phyloP scores from a whole-genome alignment of 352 stramenopile genomes.

The Phytophthora cactorum region DNA sequence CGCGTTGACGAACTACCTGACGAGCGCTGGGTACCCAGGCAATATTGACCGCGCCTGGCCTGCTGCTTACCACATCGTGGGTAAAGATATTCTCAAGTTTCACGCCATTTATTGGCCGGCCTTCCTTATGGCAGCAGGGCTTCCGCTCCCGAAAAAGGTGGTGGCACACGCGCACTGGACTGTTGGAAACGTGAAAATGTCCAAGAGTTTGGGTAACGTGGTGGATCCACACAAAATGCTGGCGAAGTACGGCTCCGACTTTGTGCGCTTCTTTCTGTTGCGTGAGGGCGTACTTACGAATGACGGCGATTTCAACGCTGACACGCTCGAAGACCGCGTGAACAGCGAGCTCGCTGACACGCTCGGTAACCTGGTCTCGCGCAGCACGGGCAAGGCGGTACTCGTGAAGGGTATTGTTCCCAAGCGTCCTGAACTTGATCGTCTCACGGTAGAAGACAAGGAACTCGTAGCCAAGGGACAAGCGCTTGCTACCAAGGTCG shows the following conservation, averaged over 20 bases:
- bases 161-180: constrained; percentile 99
- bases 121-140: constrained; percentile 93
- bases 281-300: constrained; percentile 94
- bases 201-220: constrained; percentile 98
- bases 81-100: constrained; percentile 99
- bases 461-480: constrained; percentile 64
- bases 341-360: constrained; percentile 96
- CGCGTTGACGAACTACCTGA: constrained; percentile 99
- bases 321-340: constrained; percentile 93
- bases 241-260: constrained; percentile 92
- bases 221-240: constrained; percentile 95
- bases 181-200: constrained; percentile 99
- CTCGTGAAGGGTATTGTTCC: constrained; percentile 59
- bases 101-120: constrained; percentile 99
- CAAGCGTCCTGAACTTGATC: constrained; percentile 30
- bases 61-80: constrained; percentile 93
- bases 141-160: constrained; percentile 94
- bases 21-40: constrained; percentile 92
- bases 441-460: constrained; percentile 51
- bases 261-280: constrained; percentile 93
- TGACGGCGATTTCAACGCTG: constrained; percentile 92
- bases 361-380: constrained; percentile 89
- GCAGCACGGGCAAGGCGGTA: constrained; percentile 75
- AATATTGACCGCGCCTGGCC: constrained; percentile 59
- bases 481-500: constrained; percentile 51